These are phyloP conservation scores for Apiospora phragmitis DNA, from an alignment of 2,329 filamentous ascomycete species.

Conservation along the genomic window DNA sequence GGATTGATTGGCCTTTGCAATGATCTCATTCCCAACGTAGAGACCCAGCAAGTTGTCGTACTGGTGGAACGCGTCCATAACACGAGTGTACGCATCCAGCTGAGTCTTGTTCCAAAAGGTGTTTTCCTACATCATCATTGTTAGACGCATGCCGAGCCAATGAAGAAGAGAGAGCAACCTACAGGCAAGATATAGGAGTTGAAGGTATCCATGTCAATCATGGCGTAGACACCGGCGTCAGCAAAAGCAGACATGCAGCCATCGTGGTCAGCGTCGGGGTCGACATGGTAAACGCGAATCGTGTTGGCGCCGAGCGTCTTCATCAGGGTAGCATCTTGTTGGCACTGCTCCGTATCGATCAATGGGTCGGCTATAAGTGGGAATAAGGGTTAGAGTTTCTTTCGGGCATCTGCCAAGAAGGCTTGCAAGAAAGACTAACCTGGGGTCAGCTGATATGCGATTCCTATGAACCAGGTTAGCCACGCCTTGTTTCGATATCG, in stretches of 20 bases:
- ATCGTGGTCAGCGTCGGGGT: slow-evolving; percentile 62
- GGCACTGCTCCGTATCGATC: slow-evolving; percentile 53
- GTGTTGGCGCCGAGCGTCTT: slow-evolving; percentile 63
- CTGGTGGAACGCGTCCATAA: slow-evolving; percentile 62
- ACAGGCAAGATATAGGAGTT: slow-evolving; percentile 63
- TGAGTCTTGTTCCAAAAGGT: slow-evolving; percentile 74
- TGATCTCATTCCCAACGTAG: slow-evolving; percentile 77
- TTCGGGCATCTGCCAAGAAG: neutral
- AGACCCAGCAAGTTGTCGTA: slow-evolving; percentile 66
- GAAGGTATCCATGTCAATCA: slow-evolving; percentile 64
- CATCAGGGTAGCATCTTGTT: slow-evolving; percentile 63
- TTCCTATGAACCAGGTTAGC: slow-evolving; percentile 46
- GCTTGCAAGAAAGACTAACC: neutral
- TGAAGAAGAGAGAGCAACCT: slow-evolving; percentile 24
- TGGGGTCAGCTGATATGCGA: slow-evolving; percentile 9
- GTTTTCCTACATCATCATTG: slow-evolving; percentile 41
- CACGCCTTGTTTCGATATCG: neutral
- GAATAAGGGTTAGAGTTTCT: slow-evolving; percentile 6
- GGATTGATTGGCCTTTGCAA: slow-evolving; percentile 60
- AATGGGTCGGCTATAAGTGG: slow-evolving; percentile 40
- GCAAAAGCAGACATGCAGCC: slow-evolving; percentile 65
- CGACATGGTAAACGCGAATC: slow-evolving; percentile 65
- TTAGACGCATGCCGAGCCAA: neutral
- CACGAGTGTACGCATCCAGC: slow-evolving; percentile 60
- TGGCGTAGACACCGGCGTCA: slow-evolving; percentile 63